Base-by-base conservation (phyloP, 345 rosid species). In the Citrus cavaleriei region DNA sequence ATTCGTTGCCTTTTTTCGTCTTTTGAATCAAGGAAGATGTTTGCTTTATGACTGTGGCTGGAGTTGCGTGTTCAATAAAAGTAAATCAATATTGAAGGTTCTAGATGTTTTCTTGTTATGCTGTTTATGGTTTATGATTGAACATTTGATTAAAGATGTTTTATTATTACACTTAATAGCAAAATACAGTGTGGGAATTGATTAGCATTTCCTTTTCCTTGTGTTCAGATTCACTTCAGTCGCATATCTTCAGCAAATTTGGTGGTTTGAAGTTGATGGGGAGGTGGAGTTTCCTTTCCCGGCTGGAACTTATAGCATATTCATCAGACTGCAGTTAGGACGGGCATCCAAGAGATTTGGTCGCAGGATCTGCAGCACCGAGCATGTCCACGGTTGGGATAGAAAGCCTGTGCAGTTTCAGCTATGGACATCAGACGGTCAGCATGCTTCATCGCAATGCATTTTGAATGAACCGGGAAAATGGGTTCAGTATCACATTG, bases 231-330 rank as follows among this genome's bases (percentile, higher is more conserved):
- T 97, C 70, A 21, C 78, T 9, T 87, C 92, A 24, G 89, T 94
- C 54, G 98, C 98, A 51, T 97, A 93, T 81, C 91, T 97, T 69
- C 98, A 92, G 83, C 99, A 94, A 83, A 93, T 86, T 70, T 97
- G 99, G 99, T 96, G 99, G 99, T 88, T 94, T 54, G 92, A 96
- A 84, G 94, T 92, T 3, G 92, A 87, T 10, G 98, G 99, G 10
- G 93, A 93, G 79, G 83, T 97, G 24, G 97, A 97, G 76, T 97
- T 97, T 74, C 96, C 98, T 3, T 93, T 94, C 69, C 99, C 98
- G 5, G 81, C 89, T 0, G 99, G 99, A 35, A 86, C 85, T 37
- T 94, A 97, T 68, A 92, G 98, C 78, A 80, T 94, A 32, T 94
- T 85, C 86, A 93, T 97, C 92, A 86, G 98, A 85, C 88, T 97